phyloP scores from a whole-genome alignment of 441 rosid genomes.

The Pelargonium myrrhifolium region DNA sequence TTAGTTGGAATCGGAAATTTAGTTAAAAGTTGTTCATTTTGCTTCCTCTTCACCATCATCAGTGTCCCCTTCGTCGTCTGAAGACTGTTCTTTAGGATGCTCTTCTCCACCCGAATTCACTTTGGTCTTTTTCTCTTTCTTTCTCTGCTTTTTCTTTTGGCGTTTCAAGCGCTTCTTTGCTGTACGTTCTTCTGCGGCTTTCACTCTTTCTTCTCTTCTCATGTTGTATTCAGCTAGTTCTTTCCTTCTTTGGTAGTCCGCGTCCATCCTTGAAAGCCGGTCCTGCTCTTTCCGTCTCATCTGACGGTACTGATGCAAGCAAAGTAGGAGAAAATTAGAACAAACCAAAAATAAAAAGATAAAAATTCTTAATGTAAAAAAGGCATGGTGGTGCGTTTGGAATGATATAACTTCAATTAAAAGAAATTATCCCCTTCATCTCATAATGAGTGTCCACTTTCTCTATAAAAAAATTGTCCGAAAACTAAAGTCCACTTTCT shows the following conservation, averaged over 20 bases:
- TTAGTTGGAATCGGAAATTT: neutral
- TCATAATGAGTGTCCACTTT: too few relatives aligned
- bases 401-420: neutral
- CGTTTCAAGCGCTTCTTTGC: slow-evolving; percentile 78
- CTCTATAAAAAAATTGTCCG: too few relatives aligned
- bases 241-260: slow-evolving; percentile 69
- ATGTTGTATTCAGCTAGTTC: slow-evolving; percentile 53
- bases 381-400: neutral
- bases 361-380: neutral
- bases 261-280: slow-evolving; percentile 79
- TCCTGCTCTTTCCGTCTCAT: slow-evolving; percentile 92
- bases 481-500: too few relatives aligned
- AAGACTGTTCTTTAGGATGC: slow-evolving; percentile 35
- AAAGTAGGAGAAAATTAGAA: neutral
- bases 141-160: slow-evolving; percentile 71
- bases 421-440: too few relatives aligned
- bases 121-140: slow-evolving; percentile 58
- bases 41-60: slow-evolving; percentile 32
- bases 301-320: slow-evolving; percentile 63
- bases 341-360: neutral
- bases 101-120: slow-evolving; percentile 36
- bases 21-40: slow-evolving; percentile 4
- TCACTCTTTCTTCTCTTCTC: slow-evolving; percentile 78
- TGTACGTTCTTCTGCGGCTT: slow-evolving; percentile 73
- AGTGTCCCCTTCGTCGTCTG: slow-evolving; percentile 33